phyloP scores from a whole-genome alignment of 2,329 filamentous ascomycete genomes.

The Macrophomina tecta region DNA sequence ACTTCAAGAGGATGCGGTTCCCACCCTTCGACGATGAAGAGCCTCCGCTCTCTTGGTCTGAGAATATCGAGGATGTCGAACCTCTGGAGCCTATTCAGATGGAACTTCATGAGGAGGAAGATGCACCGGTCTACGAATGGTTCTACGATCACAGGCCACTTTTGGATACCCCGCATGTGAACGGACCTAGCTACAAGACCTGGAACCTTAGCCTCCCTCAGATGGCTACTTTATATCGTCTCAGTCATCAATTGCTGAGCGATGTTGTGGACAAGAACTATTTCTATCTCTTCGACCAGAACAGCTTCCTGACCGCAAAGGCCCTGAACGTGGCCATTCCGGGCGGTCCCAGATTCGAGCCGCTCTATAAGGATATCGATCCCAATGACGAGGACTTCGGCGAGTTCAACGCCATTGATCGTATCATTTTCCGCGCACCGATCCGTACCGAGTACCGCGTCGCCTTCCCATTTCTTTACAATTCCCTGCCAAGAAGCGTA shows the following conservation, averaged over 20 bases:
- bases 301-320: slow-evolving; percentile 95
- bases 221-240: slow-evolving; percentile 92
- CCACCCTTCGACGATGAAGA: slow-evolving; percentile 99
- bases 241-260: slow-evolving; percentile 88
- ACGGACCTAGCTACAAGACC: slow-evolving; percentile 92
- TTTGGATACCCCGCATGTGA: slow-evolving; percentile 89
- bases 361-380: slow-evolving; percentile 97
- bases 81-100: slow-evolving; percentile 97
- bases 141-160: slow-evolving; percentile 95
- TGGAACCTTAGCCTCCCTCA: slow-evolving; percentile 94
- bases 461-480: slow-evolving; percentile 93
- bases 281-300: slow-evolving; percentile 94
- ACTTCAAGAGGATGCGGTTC: slow-evolving; percentile 99
- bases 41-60: slow-evolving; percentile 94
- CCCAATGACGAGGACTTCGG: slow-evolving; percentile 99
- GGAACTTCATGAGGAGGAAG: slow-evolving; percentile 94
- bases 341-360: slow-evolving; percentile 96
- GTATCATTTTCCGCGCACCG: slow-evolving; percentile 95
- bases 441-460: slow-evolving; percentile 96
- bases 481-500: slow-evolving; percentile 92
- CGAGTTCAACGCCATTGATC: slow-evolving; percentile 98
- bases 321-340: slow-evolving; percentile 96
- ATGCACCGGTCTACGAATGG: slow-evolving; percentile 91
- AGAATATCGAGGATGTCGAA: slow-evolving; percentile 98
- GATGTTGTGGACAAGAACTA: slow-evolving; percentile 97